Evolutionary conservation across 2,329 filamentous ascomycete species (phyloP), one percentile per base, ranked within the genome.

Genomic region (Pestalotiopsis fici): DNA sequence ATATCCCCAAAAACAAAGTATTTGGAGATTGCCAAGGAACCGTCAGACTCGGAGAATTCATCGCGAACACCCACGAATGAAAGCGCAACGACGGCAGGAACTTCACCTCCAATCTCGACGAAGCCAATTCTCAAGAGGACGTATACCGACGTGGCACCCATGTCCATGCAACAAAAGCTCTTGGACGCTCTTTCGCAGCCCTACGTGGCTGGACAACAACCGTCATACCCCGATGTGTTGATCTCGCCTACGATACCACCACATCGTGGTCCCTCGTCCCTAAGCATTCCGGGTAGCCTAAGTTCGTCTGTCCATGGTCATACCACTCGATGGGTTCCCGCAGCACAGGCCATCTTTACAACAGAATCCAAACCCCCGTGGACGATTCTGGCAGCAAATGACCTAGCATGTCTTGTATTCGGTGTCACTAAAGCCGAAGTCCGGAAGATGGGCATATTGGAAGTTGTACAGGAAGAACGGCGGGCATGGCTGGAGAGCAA

Each of bases 401-500:
- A 99, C 77, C 85, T 99, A 61, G 96, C 96, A 21, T 99, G 96
- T 79, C 85, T 99, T 56, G 91, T 98, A n/a, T 99, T 98, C 81
- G 96, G 96, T n/a, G 94, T 99, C 11, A 97, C 95, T n/a, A 93
- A 94, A 76, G 93, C 93, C 4, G 96, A 99, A 79, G 93, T 99
- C 27, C 90, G 94, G 66, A 98, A 94, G 77, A 90, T 98, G 84
- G 95, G 96, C 60, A 98, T 99, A 66, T 81, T 99, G 67, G 95
- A 98, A 77, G 94, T 99, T 35, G 94, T 99, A 21, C 93, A 95
- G 78, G 90, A 95, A 78, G 95, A 98, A 78, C 88, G 94, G 67
- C 86, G 95, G 71, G 88, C 90, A 31, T 99, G 96, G 96, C 85
- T 99, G 28, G 94, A 97, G 76, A 89, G 91, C 69, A 98, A 95